Conservation (phyloP, 2,329 filamentous ascomycete genomes). For the Cyclaneusma minus region DNA sequence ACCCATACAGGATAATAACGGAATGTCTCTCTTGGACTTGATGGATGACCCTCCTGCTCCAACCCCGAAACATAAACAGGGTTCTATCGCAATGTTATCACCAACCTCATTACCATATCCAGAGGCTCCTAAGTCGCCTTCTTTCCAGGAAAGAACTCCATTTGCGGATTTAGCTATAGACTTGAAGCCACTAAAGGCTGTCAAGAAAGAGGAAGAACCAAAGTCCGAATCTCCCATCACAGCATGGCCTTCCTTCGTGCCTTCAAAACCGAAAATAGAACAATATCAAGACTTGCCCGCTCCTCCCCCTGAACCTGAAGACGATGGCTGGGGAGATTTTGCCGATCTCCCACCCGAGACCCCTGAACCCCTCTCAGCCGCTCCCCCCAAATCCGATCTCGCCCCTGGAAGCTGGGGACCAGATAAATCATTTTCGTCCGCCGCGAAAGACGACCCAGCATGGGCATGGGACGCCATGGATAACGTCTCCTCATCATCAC, state of each 20-base stretch:
- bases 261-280: constrained; percentile 6
- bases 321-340: constrained; percentile 39
- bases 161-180: constrained; percentile 32
- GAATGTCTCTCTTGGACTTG: constrained; percentile 9
- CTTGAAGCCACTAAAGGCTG: constrained; percentile 21
- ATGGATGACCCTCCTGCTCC: constrained; percentile 18
- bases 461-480: constrained; percentile 19
- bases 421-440: constrained; percentile 1
- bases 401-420: constrained; percentile 7
- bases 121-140: constrained; percentile 33
- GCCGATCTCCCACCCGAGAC: constrained; percentile 22
- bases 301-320: constrained; percentile 18
- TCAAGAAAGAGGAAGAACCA: constrained; percentile 17
- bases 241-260: constrained; percentile 15
- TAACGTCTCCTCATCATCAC: constrained; percentile 3
- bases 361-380: too few relatives aligned
- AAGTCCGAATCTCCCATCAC: constrained; percentile 17
- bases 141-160: constrained; percentile 36
- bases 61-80: constrained; percentile 15
- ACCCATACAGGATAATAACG: constrained; percentile 4
- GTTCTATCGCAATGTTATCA: constrained; percentile 19
- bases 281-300: constrained; percentile 13
- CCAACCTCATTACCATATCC: constrained; percentile 22
- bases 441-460: constrained; percentile 3
- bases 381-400: constrained; percentile 1